Conservation (phyloP, 495 filamentous ascomycete species). For the Neohortaea acidophila region DNA sequence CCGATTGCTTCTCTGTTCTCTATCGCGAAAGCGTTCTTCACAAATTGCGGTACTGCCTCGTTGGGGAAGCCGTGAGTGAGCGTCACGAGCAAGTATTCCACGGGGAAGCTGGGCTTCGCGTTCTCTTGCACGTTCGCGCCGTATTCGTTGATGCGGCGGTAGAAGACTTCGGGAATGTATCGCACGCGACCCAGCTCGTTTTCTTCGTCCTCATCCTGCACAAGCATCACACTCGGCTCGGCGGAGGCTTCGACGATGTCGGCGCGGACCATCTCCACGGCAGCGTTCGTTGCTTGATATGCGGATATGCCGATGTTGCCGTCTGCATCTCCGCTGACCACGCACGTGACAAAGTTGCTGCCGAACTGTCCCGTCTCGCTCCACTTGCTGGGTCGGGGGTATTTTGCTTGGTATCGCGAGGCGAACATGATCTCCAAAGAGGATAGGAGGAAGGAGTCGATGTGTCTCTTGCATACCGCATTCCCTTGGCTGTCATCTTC, state of each 20-base stretch:
- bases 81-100: constrained; percentile 90
- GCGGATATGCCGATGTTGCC: constrained; percentile 78
- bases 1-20: constrained; percentile 81
- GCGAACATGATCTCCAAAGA: constrained; percentile 87
- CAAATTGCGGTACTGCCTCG: constrained; percentile 56
- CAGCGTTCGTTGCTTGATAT: constrained; percentile 88
- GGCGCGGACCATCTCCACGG: constrained; percentile 90
- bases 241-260: constrained; percentile 92
- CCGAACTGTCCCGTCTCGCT: constrained; percentile 89
- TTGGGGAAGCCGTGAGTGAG: constrained; percentile 94
- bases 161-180: constrained; percentile 97
- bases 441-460: constrained; percentile 86
- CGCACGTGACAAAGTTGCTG: constrained; percentile 92
- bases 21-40: constrained; percentile 58
- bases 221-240: constrained; percentile 85
- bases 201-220: constrained; percentile 80
- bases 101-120: constrained; percentile 88
- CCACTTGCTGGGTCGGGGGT: constrained; percentile 91
- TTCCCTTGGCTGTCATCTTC: constrained; percentile 55
- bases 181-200: constrained; percentile 51
- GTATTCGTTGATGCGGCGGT: constrained; percentile 88
- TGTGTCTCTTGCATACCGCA: constrained; percentile 89
- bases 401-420: constrained; percentile 66
- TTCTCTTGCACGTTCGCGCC: constrained; percentile 93
- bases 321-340: constrained; percentile 79